Evolutionary conservation across 495 filamentous ascomycete species (phyloP).

Genomic region (Barbatosphaeria neglecta): DNA sequence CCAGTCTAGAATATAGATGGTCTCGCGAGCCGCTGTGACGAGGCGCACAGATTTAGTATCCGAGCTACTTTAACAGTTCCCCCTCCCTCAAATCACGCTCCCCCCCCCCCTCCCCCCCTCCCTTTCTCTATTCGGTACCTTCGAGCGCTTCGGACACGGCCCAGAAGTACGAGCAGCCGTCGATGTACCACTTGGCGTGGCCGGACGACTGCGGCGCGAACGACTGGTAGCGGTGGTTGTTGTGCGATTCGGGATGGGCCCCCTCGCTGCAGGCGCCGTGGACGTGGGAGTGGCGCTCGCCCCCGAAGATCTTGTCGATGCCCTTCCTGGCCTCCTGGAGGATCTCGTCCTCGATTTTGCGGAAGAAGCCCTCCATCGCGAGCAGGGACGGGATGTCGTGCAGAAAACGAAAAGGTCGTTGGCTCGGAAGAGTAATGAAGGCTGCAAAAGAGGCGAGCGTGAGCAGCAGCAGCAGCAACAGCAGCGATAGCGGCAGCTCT

Average conservation of each 20-base stretch:
- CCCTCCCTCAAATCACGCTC: no score
- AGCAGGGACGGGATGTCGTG: background rate
- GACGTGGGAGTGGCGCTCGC: slow-evolving; percentile 28
- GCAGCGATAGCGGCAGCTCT: background rate
- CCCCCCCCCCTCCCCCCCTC: no score
- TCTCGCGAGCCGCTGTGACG: slow-evolving; percentile 53
- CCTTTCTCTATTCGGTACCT: no score
- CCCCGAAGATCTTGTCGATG: slow-evolving; percentile 16
- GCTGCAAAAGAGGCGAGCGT: no score
- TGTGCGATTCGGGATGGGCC: slow-evolving; percentile 19
- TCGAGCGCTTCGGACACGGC: slow-evolving; percentile 79
- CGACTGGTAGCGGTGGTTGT: slow-evolving; percentile 63
- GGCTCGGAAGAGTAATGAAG: no score
- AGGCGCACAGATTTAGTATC: slow-evolving; percentile 9
- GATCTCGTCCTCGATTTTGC: no score
- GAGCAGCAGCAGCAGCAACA: background rate
- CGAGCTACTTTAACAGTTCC: background rate
- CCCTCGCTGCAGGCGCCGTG: slow-evolving; percentile 19
- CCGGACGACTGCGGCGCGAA: slow-evolving; percentile 83
- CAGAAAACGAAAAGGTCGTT: background rate
- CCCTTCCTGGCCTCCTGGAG: slow-evolving; percentile 23
- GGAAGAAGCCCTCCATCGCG: slow-evolving; percentile 19
- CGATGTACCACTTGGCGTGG: slow-evolving; percentile 91
- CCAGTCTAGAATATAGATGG: slow-evolving; percentile 92
- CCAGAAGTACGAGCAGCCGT: slow-evolving; percentile 86